Percentiles rank a stretch among this genome's conserved stretches.
These are phyloP conservation scores for Aspergillus vadensis DNA, from an alignment of 2,329 filamentous ascomycete genomes.

Conservation along the genomic window DNA sequence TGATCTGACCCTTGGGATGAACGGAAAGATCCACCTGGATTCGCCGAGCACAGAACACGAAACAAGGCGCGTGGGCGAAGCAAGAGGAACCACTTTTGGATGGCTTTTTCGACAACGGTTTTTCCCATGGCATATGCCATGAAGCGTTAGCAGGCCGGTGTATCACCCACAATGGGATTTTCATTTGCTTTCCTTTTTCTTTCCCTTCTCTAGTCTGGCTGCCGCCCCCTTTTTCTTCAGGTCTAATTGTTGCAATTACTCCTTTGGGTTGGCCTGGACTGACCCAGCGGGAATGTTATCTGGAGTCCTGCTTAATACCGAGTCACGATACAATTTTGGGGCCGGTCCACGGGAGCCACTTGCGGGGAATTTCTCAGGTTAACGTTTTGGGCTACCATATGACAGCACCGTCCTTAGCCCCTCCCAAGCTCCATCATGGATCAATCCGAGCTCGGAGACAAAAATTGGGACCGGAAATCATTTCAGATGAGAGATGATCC, in stretches of 20 bases:
- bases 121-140: background rate
- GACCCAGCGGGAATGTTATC: constrained; percentile 14
- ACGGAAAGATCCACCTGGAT: constrained; percentile 16
- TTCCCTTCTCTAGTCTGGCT: background rate
- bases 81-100: constrained; percentile 9
- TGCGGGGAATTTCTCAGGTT: constrained; percentile 6
- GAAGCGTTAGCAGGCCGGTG: background rate
- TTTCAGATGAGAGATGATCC: background rate
- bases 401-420: background rate
- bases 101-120: constrained; percentile 9
- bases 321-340: constrained; percentile 9
- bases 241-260: background rate
- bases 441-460: background rate
- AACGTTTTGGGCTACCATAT: constrained; percentile 7
- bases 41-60: constrained; percentile 10
- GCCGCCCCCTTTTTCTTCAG: background rate
- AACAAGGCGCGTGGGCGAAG: constrained; percentile 9
- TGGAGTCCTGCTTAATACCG: constrained; percentile 9
- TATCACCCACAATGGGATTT: background rate
- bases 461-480: background rate
- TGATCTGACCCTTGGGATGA: constrained; percentile 15
- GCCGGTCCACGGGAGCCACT: background rate
- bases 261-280: background rate
- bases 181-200: background rate
- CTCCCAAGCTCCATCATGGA: background rate